Evolutionary conservation across 2,329 filamentous ascomycete species (phyloP), one percentile per base, ranked within the genome.

Genomic region (Hypoxylon sp.): DNA sequence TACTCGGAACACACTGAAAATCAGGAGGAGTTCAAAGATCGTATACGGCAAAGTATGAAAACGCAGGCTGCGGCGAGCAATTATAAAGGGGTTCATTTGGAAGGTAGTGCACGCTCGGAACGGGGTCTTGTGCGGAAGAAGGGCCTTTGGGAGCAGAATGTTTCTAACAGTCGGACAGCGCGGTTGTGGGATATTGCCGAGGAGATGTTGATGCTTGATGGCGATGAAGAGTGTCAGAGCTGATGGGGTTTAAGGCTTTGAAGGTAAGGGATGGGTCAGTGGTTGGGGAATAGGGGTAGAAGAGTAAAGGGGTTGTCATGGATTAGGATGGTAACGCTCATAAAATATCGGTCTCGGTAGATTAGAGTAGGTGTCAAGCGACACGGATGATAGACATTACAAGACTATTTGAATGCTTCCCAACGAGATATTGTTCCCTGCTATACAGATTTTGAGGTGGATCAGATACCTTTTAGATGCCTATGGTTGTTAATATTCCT

Each of bases 111-210:
- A 7, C n/a, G 11, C 41, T 21, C 30, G 30, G 48, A 14, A 11
- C 27, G 23, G 34, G 6, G 30, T 7, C 7, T 21, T 12, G 34
- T 9, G 30, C 41, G 4, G 19, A 46, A 53, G n/a, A 53, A 41
- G 7, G 27, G 43, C 3, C 48, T 23, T 21, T 27, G 46, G 55
- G 53, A 29, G 39, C 55, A 48, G 46, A 52, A 41, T 45, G 32
- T 25, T 3, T 8, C 25, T 25, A 39, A 32, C 4, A 48, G 43
- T 12, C 55, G 52, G 25, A 67, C 63, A 23, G 58, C 64, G 11
- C 55, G 63, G 14, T 21, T 72, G n/a, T 71, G 70, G 69, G 57
- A 57, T 32, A 66, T 71, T 54, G 61, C 65, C 3, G 67, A 70
- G 45, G 65, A 71, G 39, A 25, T 71, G 6, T 55, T 72, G 46